Evolutionary conservation across 176 grass and related monocot genomes (phyloP), one percentile per base, ranked within the genome.

Genomic region (Oryza longistaminata): DNA sequence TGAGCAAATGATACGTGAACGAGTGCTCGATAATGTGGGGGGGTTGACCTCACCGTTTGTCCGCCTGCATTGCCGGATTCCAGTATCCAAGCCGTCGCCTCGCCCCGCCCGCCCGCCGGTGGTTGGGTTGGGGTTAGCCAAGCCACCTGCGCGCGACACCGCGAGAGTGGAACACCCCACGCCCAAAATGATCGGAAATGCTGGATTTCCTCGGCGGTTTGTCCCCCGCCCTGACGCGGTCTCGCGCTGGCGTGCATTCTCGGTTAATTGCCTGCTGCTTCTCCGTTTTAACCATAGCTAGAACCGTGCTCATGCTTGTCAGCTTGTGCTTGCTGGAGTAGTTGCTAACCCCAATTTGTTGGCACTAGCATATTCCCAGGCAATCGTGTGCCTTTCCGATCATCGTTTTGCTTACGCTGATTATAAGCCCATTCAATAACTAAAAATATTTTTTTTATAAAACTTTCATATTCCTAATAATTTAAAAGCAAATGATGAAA

Each of bases 31-130:
- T 49, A 49, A 11, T 1, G 11, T 1, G 7, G 21, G 11, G 11
- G 62, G 16, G 64, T 81, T 81, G 88, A 85, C 82, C 82, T 52
- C 16, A 9, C 27, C 31, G 58, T 74, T 53, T 10, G 79, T 80
- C 87, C 68, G 22, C 74, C 64, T 52, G 81, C 45, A 26, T 14
- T 61, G 81, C 22, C 81, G 45, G 34, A 79, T 74, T 45, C 52
- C 52, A 55, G 34, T 14, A 19, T 79, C 75, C 24, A 21, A 52
- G 52, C 16, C 52, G 52, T 19, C 52, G 2, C 26, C 2, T 19
- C 52, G 2, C 26, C 2, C 37, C 31, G 2, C 39, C 16, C 84
- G 44, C 1, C 10, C 60, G 44, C 5, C 75, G 76, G 76, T 37
- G 5, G 35, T 37, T 35, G 34, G 46, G 75, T 45, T 77, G 35